Percentiles rank a stretch among this genome's conserved stretches.
phyloP scores from a whole-genome alignment of 768 basidiomycete species.

The Tylopilus rubrobrunneus region DNA sequence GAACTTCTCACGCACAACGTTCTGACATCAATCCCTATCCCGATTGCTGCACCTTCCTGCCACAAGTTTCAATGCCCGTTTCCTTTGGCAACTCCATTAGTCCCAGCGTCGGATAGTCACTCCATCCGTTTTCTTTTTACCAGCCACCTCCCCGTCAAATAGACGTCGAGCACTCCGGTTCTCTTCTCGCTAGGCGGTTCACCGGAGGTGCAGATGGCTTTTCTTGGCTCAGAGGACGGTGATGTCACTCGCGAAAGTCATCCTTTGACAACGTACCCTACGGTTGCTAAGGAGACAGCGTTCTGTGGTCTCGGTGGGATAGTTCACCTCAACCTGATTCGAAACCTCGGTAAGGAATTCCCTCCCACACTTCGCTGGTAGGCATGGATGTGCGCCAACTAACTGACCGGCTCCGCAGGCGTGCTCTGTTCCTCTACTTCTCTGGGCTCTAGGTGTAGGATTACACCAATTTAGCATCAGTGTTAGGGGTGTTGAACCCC shows the following conservation, averaged over 20 bases:
- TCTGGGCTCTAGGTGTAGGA: slow-evolving; percentile 61
- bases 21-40: slow-evolving; percentile 48
- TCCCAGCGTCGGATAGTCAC: slow-evolving; percentile 20
- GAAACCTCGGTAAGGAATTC: slow-evolving; percentile 17
- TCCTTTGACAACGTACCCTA: slow-evolving; percentile 26
- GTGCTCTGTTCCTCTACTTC: slow-evolving; percentile 50
- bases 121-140: slow-evolving; percentile 1
- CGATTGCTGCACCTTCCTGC: slow-evolving; percentile 46
- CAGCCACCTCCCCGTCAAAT: slow-evolving; percentile 6
- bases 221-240: slow-evolving; percentile 23
- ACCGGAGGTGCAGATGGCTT: slow-evolving; percentile 9
- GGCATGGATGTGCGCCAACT: slow-evolving; percentile 2
- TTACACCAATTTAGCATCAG: slow-evolving; percentile 46
- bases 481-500: slow-evolving; percentile 54
- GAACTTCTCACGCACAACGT: slow-evolving; percentile 50
- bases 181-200: slow-evolving; percentile 6
- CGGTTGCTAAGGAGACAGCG: slow-evolving; percentile 28
- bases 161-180: slow-evolving; percentile 9
- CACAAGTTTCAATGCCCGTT: slow-evolving; percentile 46
- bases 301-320: slow-evolving; percentile 35
- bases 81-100: slow-evolving; percentile 44
- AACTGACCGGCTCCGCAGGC: slow-evolving; percentile 24
- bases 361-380: background rate
- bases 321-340: slow-evolving; percentile 16
- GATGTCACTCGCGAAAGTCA: slow-evolving; percentile 8